Evolutionary conservation across 1,284 basidiomycete species (phyloP).

Genomic region (Kwoniella shivajii): DNA sequence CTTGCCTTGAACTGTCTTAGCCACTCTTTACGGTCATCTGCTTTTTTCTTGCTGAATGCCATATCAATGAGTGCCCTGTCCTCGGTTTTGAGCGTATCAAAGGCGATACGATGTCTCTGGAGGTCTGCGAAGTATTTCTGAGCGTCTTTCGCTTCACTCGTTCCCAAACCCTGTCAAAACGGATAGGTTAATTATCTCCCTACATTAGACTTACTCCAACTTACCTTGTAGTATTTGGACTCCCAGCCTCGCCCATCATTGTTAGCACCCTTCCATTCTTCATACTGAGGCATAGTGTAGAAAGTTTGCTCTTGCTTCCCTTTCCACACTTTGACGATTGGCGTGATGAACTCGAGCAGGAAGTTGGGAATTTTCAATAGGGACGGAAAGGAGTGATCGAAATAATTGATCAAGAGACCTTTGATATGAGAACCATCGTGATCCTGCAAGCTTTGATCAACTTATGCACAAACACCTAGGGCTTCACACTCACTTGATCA

Average conservation of each 20-base stretch:
- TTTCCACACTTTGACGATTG: slow-evolving; percentile 91
- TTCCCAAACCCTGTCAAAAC: slow-evolving; percentile 81
- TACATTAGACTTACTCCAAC: slow-evolving; percentile 22
- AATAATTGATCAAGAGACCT: slow-evolving; percentile 95
- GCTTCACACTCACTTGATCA: slow-evolving; percentile 72
- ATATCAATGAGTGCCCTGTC: slow-evolving; percentile 92
- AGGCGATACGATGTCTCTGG: slow-evolving; percentile 91
- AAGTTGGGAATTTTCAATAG: slow-evolving; percentile 89
- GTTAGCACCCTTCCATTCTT: slow-evolving; percentile 83
- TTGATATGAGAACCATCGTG: slow-evolving; percentile 99
- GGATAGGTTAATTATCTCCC: not conserved
- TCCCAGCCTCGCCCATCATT: slow-evolving; percentile 83
- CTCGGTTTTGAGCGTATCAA: slow-evolving; percentile 76
- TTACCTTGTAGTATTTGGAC: slow-evolving; percentile 94
- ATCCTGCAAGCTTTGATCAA: slow-evolving; percentile 64
- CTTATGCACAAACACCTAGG: not conserved
- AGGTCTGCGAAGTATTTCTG: slow-evolving; percentile 92
- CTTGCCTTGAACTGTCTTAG: slow-evolving; percentile 83
- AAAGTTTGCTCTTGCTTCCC: slow-evolving; percentile 81
- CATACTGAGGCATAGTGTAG: slow-evolving; percentile 97
- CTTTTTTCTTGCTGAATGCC: slow-evolving; percentile 99
- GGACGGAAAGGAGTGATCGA: slow-evolving; percentile 97
- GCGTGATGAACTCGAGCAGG: slow-evolving; percentile 97
- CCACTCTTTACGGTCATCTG: slow-evolving; percentile 99
- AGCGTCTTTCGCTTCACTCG: slow-evolving; percentile 83